Percentiles rank a stretch among this genome's conserved stretches.
Conservation (phyloP, 2,329 filamentous ascomycete species). For the Monosporascus sp. region DNA sequence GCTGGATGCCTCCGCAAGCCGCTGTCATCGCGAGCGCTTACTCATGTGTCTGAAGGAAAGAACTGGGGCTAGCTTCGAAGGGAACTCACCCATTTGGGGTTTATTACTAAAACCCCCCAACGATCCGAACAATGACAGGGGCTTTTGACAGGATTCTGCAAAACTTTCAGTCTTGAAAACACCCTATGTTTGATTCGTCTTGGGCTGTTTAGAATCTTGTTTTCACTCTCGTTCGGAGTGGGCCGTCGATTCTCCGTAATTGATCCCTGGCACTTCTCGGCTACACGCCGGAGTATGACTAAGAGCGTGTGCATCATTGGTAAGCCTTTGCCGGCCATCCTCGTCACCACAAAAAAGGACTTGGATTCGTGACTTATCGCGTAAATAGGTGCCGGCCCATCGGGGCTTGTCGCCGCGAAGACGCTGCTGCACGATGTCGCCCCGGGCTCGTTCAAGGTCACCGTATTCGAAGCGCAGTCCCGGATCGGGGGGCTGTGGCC, state of each 20-base stretch:
- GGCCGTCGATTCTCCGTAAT: slow-evolving; percentile 21
- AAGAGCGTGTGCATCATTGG: slow-evolving; percentile 51
- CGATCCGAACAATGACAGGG: no score
- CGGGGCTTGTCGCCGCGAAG: slow-evolving; percentile 67
- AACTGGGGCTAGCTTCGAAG: no score
- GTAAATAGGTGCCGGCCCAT: slow-evolving; percentile 59
- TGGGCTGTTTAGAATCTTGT: no score
- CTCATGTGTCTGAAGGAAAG: no score
- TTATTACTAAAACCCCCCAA: no score
- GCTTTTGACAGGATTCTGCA: no score
- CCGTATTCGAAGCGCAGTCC: slow-evolving; percentile 61
- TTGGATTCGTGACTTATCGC: slow-evolving; percentile 2
- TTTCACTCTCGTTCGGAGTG: no score
- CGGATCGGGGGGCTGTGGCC: slow-evolving; percentile 79
- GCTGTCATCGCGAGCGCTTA: no score
- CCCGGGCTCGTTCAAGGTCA: slow-evolving; percentile 56
- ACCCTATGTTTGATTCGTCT: no score
- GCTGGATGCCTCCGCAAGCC: no score
- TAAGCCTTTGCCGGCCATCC: slow-evolving; percentile 18
- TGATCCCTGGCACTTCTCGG: slow-evolving; percentile 31
- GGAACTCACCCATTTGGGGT: no score
- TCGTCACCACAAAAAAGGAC: background rate
- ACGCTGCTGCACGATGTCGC: slow-evolving; percentile 60
- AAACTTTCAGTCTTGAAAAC: no score
- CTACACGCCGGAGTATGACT: slow-evolving; percentile 25